Evolutionary conservation across 352 stramenopile genomes (phyloP).

Genomic region (Thraustotheca clavata): DNA sequence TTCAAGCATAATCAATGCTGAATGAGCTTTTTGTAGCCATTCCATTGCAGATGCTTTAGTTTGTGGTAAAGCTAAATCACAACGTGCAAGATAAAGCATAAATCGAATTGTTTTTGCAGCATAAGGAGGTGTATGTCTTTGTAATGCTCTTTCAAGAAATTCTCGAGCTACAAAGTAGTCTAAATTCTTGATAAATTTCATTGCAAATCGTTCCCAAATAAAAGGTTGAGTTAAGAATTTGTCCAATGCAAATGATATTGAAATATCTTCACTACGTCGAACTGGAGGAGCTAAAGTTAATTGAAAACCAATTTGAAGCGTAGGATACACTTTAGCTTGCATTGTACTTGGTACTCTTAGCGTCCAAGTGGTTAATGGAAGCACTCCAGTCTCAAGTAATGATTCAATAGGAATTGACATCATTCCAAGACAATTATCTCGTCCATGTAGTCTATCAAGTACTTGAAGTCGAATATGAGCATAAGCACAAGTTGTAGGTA

Average conservation of each 20-base stretch:
- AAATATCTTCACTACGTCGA: not conserved
- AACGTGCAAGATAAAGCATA: slow-evolving; percentile 15
- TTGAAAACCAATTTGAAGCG: not conserved
- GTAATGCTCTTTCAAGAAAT: slow-evolving; percentile 8
- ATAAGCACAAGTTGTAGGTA: not conserved
- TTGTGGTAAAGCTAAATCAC: slow-evolving; percentile 5
- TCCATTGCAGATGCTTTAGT: slow-evolving; percentile 1
- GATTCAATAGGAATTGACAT: not conserved
- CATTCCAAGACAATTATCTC: not conserved
- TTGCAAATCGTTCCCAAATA: slow-evolving; percentile 8
- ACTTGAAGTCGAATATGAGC: not conserved
- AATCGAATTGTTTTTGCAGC: not conserved
- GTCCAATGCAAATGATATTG: not conserved
- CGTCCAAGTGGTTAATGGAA: not conserved
- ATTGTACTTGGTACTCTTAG: not conserved
- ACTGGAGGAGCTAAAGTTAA: not conserved
- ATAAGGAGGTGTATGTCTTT: not conserved
- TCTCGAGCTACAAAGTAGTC: slow-evolving; percentile 16
- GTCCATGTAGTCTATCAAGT: not conserved
- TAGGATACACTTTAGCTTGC: not conserved
- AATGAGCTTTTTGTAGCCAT: slow-evolving; percentile 19
- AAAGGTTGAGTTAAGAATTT: slow-evolving; percentile 17
- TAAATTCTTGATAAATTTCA: not conserved
- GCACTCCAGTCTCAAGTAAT: not conserved
- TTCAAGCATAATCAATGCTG: not conserved